Evolutionary conservation across 2,329 filamentous ascomycete genomes (phyloP).

Genomic region (Didymella arachidicola): DNA sequence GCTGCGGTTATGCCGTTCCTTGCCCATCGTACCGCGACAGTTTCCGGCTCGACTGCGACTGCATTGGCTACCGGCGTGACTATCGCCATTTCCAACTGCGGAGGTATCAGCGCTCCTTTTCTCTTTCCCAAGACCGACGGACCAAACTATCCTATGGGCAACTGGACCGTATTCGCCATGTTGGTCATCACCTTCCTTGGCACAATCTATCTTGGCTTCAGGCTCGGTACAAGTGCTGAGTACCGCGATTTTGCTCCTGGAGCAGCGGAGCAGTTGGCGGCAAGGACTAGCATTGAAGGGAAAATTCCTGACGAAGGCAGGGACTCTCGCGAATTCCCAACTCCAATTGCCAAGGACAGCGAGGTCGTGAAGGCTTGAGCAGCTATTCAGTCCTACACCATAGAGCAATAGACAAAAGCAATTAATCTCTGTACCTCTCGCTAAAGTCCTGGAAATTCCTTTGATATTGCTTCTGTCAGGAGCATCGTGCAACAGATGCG

Average conservation of each 20-base stretch:
- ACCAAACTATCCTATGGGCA: slow-evolving; percentile 33
- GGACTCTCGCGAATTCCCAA: slow-evolving; percentile 20
- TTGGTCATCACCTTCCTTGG: slow-evolving; percentile 26
- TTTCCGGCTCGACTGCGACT: slow-evolving; percentile 32
- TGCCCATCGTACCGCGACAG: slow-evolving; percentile 32
- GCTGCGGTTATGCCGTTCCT: slow-evolving; percentile 33
- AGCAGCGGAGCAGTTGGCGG: slow-evolving; percentile 30
- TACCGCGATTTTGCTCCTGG: slow-evolving; percentile 34
- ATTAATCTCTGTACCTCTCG: neutral
- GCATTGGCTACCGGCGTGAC: slow-evolving; percentile 34
- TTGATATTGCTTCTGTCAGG: neutral
- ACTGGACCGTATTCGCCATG: slow-evolving; percentile 36
- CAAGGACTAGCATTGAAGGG: slow-evolving; percentile 22
- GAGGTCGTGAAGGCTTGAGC: neutral
- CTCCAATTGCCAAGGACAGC: neutral
- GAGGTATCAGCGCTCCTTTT: slow-evolving; percentile 34
- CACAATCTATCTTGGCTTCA: slow-evolving; percentile 32
- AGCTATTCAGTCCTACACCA: neutral
- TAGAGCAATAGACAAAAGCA: neutral
- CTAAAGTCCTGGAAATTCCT: neutral
- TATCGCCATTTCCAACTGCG: slow-evolving; percentile 33
- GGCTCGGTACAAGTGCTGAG: slow-evolving; percentile 31
- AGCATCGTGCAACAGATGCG: too few species aligned
- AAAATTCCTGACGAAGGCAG: slow-evolving; percentile 25
- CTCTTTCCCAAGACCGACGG: slow-evolving; percentile 27